Percentiles rank a stretch among this genome's conserved stretches.
Evolutionary conservation across 2,329 filamentous ascomycete species (phyloP).

Genomic region (Helminthosporium solani): DNA sequence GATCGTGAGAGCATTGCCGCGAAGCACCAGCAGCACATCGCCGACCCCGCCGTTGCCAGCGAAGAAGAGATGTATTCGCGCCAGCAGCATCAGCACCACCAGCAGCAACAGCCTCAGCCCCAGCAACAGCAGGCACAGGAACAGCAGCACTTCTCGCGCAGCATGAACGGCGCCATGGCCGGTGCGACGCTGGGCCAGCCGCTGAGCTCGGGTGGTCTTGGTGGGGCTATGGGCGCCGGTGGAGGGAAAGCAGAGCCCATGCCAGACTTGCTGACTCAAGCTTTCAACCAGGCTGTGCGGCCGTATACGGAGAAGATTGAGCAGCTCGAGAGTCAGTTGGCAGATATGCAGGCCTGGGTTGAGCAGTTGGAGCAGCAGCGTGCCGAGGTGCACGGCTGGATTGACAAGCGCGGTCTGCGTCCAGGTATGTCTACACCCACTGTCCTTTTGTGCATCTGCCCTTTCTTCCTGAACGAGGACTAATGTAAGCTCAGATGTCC

Average conservation of each 20-base stretch:
- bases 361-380: constrained; percentile 54
- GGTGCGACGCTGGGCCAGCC: constrained; percentile 24
- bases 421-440: constrained; percentile 45
- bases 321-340: constrained; percentile 52
- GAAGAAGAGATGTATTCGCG: constrained; percentile 49
- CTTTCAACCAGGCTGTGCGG: constrained; percentile 55
- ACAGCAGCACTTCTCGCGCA: constrained; percentile 13
- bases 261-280: constrained; percentile 53
- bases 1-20: constrained; percentile 31
- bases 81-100: constrained; percentile 14
- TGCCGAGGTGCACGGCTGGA: constrained; percentile 55
- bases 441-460: background rate
- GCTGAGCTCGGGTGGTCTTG: background rate
- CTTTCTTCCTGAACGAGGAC: constrained; percentile 1
- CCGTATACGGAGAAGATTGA: constrained; percentile 57
- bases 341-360: constrained; percentile 52
- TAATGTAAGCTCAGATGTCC: constrained; percentile 48
- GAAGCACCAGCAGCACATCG: constrained; percentile 28
- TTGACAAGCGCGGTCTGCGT: constrained; percentile 56
- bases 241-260: constrained; percentile 43
- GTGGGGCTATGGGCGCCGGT: constrained; percentile 15
- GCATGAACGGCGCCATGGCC: constrained; percentile 6
- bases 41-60: constrained; percentile 27
- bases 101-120: background rate
- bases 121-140: background rate